These are phyloP conservation scores for Metahyphopichia silvanorum DNA, from an alignment of 805 yeast genomes.

Conservation along the genomic window DNA sequence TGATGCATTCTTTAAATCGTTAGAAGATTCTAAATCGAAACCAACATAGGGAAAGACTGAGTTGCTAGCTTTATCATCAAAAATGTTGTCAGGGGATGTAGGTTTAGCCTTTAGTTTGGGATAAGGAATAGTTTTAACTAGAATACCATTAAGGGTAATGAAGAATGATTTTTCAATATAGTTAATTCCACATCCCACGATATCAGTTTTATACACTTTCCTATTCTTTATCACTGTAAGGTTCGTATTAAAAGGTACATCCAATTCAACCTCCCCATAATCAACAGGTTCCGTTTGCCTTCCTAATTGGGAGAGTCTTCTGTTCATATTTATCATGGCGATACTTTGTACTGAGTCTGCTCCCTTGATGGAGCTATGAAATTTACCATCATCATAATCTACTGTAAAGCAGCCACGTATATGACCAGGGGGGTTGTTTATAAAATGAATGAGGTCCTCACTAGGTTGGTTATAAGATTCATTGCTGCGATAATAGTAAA, in stretches of 20 bases:
- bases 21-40: slow-evolving; percentile 25
- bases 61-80: slow-evolving; percentile 24
- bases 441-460: slow-evolving; percentile 19
- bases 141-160: slow-evolving; percentile 77
- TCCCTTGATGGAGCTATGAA: slow-evolving; percentile 34
- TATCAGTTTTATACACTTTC: slow-evolving; percentile 39
- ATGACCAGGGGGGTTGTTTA: slow-evolving; percentile 37
- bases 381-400: slow-evolving; percentile 36
- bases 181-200: slow-evolving; percentile 83
- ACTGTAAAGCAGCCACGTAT: slow-evolving; percentile 40
- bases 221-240: slow-evolving; percentile 8
- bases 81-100: slow-evolving; percentile 17
- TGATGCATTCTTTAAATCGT: slow-evolving; percentile 23
- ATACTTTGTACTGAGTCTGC: slow-evolving; percentile 26
- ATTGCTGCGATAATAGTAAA: slow-evolving; percentile 10
- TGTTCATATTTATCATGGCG: slow-evolving; percentile 31
- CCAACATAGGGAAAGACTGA: slow-evolving; percentile 35
- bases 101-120: slow-evolving; percentile 20
- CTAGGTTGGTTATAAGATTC: slow-evolving; percentile 5
- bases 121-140: slow-evolving; percentile 21
- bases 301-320: slow-evolving; percentile 31
- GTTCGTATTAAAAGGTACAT: slow-evolving; percentile 31
- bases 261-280: slow-evolving; percentile 32
- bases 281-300: slow-evolving; percentile 27
- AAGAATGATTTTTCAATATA: slow-evolving; percentile 61